A percentile compares a stretch with the other conserved stretches of the same genome.
Evolutionary conservation across 805 yeast genomes (phyloP).

Genomic region (Starmerella scarabaei): DNA sequence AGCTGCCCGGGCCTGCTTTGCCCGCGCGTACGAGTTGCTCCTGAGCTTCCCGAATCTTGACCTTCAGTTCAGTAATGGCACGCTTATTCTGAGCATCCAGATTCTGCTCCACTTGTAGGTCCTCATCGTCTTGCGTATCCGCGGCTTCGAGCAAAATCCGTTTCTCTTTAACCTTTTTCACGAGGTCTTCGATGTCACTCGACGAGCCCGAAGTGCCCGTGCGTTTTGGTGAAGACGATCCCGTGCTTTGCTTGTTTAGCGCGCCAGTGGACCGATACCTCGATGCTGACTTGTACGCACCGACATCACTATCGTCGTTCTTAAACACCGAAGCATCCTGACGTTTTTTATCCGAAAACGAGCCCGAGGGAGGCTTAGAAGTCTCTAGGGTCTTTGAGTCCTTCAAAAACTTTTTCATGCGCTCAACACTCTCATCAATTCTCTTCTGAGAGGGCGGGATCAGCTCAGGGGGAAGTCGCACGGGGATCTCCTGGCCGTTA

Average conservation of each 20-base stretch:
- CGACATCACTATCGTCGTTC: slow-evolving; percentile 50
- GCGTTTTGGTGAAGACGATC: slow-evolving; percentile 4
- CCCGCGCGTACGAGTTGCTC: slow-evolving; percentile 22
- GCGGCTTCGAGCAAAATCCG: slow-evolving; percentile 51
- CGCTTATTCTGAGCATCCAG: slow-evolving; percentile 32
- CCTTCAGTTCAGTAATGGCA: slow-evolving; percentile 53
- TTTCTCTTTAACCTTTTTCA: slow-evolving; percentile 58
- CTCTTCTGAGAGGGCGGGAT: slow-evolving; percentile 75
- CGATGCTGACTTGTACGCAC: slow-evolving; percentile 48
- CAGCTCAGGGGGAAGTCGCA: slow-evolving; percentile 71
- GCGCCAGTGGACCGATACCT: slow-evolving; percentile 36
- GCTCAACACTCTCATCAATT: slow-evolving; percentile 55
- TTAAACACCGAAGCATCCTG: slow-evolving; percentile 49
- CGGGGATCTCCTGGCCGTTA: slow-evolving; percentile 79
- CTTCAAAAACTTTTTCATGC: slow-evolving; percentile 51
- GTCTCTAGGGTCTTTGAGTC: slow-evolving; percentile 26
- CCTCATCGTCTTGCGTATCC: slow-evolving; percentile 42
- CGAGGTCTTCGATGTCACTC: slow-evolving; percentile 40
- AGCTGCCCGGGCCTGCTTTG: slow-evolving; percentile 8
- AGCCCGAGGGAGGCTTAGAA: slow-evolving; percentile 11
- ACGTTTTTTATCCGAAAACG: slow-evolving; percentile 3
- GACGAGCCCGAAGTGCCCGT: slow-evolving; percentile 3
- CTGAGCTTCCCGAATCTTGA: slow-evolving; percentile 40
- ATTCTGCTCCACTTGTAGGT: slow-evolving; percentile 29
- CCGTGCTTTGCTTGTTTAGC: not conserved